A percentile compares a stretch with the other conserved stretches of the same genome.
These are phyloP conservation scores for Candida caryicola DNA, from an alignment of 805 yeast genomes.

Conservation along the genomic window DNA sequence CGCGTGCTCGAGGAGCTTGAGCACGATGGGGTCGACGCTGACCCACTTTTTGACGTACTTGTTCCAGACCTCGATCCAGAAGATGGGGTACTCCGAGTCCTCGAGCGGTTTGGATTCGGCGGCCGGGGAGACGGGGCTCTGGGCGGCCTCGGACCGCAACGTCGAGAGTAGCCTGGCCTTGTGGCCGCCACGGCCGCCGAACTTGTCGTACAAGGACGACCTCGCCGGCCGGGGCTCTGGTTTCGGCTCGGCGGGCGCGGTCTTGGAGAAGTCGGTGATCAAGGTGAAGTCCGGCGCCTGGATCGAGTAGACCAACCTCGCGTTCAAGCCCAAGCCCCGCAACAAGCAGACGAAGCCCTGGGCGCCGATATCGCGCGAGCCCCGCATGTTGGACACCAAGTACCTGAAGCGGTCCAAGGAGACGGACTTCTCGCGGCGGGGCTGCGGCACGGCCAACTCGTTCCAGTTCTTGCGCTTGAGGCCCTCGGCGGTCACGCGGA, in stretches of 20 bases:
- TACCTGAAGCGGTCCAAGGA: constrained; percentile 43
- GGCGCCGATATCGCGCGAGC: constrained; percentile 76
- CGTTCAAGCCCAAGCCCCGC: constrained; percentile 65
- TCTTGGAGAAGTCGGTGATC: constrained; percentile 14
- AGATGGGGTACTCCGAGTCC: constrained; percentile 57
- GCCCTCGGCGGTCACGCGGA: constrained; percentile 45
- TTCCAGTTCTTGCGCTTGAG: constrained; percentile 36
- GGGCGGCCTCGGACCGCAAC: constrained; percentile 7
- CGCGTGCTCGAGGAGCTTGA: constrained; percentile 60
- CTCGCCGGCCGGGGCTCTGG: constrained; percentile 4
- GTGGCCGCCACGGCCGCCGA: constrained; percentile 22
- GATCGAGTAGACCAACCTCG: constrained; percentile 75
- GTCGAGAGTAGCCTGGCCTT: constrained; percentile 14
- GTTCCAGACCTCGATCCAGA: constrained; percentile 96
- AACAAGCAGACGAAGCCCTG: constrained; percentile 83
- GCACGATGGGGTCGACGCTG: constrained; percentile 78
- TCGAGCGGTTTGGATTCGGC: constrained; percentile 13
- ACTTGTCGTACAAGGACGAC: constrained; percentile 21
- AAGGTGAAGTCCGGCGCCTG: constrained; percentile 86
- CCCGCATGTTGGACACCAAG: constrained; percentile 47
- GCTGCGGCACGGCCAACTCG: constrained; percentile 23
- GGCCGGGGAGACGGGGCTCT: constrained; percentile 12
- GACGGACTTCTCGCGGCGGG: constrained; percentile 22
- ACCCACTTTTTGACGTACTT: constrained; percentile 68
- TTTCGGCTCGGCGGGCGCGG: constrained; percentile 6